Evolutionary conservation across 1,284 basidiomycete species (phyloP), one percentile per base, ranked within the genome.

Genomic region (Apiotrichum veenhuisii): DNA sequence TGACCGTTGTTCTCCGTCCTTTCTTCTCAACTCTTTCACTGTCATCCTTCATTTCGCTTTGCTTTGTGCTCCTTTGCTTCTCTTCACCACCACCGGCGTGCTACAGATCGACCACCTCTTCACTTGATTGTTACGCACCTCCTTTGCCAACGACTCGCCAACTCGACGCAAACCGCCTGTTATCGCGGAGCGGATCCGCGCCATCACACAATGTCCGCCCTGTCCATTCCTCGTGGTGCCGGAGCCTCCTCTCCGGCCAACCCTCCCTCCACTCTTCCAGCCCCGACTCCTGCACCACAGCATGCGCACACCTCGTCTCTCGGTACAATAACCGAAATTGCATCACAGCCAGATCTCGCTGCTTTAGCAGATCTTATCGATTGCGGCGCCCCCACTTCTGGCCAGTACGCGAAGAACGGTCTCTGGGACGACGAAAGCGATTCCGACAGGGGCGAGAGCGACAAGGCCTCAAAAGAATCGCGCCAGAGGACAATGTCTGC

Each of bases 341-440:
- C 30, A 7, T 50, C 49, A 4, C 15, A 30, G 9, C 26, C 33
- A 26, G 54, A 50, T 12, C 41, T 26, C 14, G 17, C 17, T 11
- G 47, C 54, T 5, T 23, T 50, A 9, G 48, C 40, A 0, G 49
- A 50, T 2, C 12, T 34, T 2, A 33, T 46, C 26, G 50, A 61
- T 26, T 55, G 53, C n/a, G 72, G 70, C n/a, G 67, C 65, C 1
- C 71, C 71, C 1, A 66, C 64, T 0, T 58, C 62, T 5, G 72
- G 72, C n/a, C 62, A 68, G 18, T 72, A 73, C 63, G 65, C 70
- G 8, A 65, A 59, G 33, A 69, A 71, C 58, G 73, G 71, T 1
- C 48, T 73, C 3, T 73, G 71, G 73, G 69, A 73, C 57, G 71
- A 73, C 43, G 68, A 58, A 25, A 50, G 45, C 27, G 56, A 57